These are phyloP conservation scores for Verbascum thapsus DNA, from an alignment of 257 asterid genomes.

Conservation along the genomic window DNA sequence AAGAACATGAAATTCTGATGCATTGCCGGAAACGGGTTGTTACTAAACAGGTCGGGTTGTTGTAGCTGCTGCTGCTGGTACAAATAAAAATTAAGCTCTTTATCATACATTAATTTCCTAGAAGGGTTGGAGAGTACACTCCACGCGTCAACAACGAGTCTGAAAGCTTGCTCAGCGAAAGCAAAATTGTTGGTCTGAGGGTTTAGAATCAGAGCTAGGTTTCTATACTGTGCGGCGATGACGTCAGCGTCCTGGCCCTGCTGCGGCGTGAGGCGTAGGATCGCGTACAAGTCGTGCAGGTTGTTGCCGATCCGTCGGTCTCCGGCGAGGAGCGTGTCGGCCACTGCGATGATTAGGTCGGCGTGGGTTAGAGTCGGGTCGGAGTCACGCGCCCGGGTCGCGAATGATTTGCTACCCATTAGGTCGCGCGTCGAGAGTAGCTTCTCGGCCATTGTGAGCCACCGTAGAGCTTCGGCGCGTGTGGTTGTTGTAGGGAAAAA, in stretches of 20 bases:
- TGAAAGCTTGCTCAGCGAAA: slow-evolving; percentile 80
- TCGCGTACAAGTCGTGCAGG: slow-evolving; percentile 69
- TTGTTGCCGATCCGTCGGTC: slow-evolving; percentile 77
- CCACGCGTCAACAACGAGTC: slow-evolving; percentile 80
- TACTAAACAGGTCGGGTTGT: slow-evolving; percentile 42
- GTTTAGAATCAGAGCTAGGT: slow-evolving; percentile 56
- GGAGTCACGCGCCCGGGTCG: slow-evolving; percentile 86
- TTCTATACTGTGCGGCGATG: slow-evolving; percentile 65
- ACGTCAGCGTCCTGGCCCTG: slow-evolving; percentile 67
- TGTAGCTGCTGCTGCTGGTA: slow-evolving; percentile 42
- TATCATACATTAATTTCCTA: slow-evolving; percentile 63
- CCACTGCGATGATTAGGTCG: slow-evolving; percentile 83
- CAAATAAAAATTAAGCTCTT: slow-evolving; percentile 51
- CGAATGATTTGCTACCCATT: slow-evolving; percentile 81
- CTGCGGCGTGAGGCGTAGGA: slow-evolving; percentile 67
- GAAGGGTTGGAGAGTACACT: slow-evolving; percentile 72
- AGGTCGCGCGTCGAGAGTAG: slow-evolving; percentile 79
- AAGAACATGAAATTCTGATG: slow-evolving; percentile 54
- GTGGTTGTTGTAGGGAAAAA: slow-evolving; percentile 69
- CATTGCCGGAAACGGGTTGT: slow-evolving; percentile 42
- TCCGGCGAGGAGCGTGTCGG: slow-evolving; percentile 79
- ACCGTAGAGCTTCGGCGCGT: slow-evolving; percentile 80
- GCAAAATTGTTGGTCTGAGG: slow-evolving; percentile 77
- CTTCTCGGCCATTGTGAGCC: slow-evolving; percentile 89
- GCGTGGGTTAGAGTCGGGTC: slow-evolving; percentile 80